Conservation (phyloP, 305 asterid genomes). For the Rubia balearica region DNA sequence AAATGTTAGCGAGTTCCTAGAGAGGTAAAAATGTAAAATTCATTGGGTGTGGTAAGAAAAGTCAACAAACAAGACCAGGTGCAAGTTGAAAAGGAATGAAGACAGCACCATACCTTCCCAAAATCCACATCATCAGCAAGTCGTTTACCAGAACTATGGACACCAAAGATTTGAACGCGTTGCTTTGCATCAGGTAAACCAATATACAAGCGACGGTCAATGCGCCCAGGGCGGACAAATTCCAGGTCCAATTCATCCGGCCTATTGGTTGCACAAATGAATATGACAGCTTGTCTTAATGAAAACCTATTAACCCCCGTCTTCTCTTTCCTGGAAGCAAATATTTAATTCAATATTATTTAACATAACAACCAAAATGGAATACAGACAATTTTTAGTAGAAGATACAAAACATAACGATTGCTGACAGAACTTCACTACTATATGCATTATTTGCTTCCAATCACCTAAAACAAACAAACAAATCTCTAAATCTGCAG, state of each 20-base stretch:
- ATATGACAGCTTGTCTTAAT: constrained; percentile 82
- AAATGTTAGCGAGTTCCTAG: not conserved
- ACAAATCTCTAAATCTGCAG: not conserved
- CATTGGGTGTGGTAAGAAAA: not conserved
- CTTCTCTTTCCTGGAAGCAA: constrained; percentile 61
- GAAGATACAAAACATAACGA: not conserved
- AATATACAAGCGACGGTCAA: constrained; percentile 91
- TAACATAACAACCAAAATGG: not conserved
- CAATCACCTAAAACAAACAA: not conserved
- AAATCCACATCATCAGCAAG: constrained; percentile 85
- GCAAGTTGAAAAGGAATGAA: not conserved
- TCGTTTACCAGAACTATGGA: constrained; percentile 90
- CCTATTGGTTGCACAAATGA: constrained; percentile 96
- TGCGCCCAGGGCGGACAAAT: constrained; percentile 84
- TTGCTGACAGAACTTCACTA: not conserved
- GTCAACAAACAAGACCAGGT: not conserved
- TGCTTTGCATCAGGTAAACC: constrained; percentile 98
- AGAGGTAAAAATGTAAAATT: not conserved
- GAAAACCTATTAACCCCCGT: constrained; percentile 94
- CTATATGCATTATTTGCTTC: not conserved
- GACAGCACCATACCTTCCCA: constrained; percentile 48
- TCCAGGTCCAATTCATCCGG: constrained; percentile 91
- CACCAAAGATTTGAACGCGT: constrained; percentile 89
- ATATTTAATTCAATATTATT: not conserved
- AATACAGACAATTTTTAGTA: not conserved